Evolutionary conservation across 495 filamentous ascomycete genomes (phyloP).

Genomic region (Ramalina intermedia): DNA sequence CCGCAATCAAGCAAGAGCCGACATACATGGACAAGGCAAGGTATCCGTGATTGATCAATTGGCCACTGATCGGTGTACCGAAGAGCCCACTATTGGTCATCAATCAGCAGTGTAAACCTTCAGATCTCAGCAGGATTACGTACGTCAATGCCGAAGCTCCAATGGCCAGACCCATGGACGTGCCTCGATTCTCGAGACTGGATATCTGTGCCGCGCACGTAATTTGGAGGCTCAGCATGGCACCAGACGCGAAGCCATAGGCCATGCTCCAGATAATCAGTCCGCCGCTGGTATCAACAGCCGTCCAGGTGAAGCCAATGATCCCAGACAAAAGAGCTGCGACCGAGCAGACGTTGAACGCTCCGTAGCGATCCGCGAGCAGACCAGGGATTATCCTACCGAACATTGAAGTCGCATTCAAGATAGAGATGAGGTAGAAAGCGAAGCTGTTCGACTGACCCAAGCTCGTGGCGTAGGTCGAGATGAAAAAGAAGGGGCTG

Average conservation of each 20-base stretch:
- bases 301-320: constrained; percentile 22
- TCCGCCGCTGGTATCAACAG: constrained; percentile 14
- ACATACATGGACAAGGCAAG: no score
- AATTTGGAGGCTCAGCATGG: constrained; percentile 20
- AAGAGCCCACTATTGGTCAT: constrained; percentile 23
- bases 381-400: constrained; percentile 21
- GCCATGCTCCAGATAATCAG: constrained; percentile 19
- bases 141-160: constrained; percentile 29
- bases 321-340: constrained; percentile 15
- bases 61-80: constrained; percentile 51
- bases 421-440: constrained; percentile 32
- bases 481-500: constrained; percentile 30
- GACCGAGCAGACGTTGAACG: constrained; percentile 22
- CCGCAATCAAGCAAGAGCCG: no score
- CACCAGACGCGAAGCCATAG: constrained; percentile 24
- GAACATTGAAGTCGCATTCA: constrained; percentile 30
- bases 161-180: constrained; percentile 10
- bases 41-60: constrained; percentile 9
- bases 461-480: constrained; percentile 20
- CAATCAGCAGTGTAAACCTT: no score
- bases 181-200: constrained; percentile 14
- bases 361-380: constrained; percentile 21
- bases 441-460: constrained; percentile 25
- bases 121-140: no score
- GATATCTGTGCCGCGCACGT: constrained; percentile 21